phyloP scores from a whole-genome alignment of 345 rosid genomes.

The Eucalyptus curtisii region DNA sequence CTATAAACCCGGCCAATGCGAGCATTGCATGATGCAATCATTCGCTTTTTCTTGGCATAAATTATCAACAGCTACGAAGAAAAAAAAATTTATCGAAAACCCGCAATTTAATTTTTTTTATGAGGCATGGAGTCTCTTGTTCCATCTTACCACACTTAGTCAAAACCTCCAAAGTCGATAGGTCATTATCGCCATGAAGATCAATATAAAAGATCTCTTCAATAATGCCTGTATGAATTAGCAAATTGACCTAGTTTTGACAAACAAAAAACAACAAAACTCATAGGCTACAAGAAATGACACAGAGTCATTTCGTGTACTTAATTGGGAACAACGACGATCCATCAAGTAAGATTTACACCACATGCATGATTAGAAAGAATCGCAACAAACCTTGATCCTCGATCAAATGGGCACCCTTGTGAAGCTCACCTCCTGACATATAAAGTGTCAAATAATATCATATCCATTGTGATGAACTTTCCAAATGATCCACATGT shows the following conservation, averaged over 20 bases:
- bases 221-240: neutral
- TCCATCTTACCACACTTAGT: neutral
- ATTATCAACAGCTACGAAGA: neutral
- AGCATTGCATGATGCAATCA: neutral
- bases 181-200: neutral
- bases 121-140: neutral
- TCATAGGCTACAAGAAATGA: neutral
- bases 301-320: neutral
- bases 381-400: neutral
- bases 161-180: neutral
- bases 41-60: neutral
- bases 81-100: neutral
- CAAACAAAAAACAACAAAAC: neutral
- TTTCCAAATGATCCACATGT: neutral
- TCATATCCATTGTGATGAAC: neutral
- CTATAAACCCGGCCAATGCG: neutral
- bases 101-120: neutral
- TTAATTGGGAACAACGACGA: rapidly evolving
- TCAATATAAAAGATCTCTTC: neutral
- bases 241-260: neutral
- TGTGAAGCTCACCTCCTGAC: rapidly evolving
- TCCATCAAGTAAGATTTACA: neutral
- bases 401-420: neutral
- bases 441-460: neutral
- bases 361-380: neutral